These are phyloP conservation scores for Trichophyton mentagrophytes DNA, from an alignment of 2,329 filamentous ascomycete genomes.

Conservation along the genomic window DNA sequence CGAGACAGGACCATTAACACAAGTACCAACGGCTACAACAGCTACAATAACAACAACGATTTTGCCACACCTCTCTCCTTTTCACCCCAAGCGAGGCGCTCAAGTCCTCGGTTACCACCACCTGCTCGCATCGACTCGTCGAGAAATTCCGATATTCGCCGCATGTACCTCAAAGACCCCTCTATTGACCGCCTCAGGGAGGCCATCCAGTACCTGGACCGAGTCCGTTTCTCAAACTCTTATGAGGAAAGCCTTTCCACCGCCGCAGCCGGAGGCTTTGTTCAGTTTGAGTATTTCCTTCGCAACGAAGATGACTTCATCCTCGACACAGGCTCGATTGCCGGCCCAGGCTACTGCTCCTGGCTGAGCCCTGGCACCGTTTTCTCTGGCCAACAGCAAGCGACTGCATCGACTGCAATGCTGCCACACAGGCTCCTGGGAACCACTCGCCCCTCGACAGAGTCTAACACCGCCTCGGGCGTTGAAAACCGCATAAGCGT, in stretches of 20 bases:
- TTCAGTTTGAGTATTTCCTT: constrained; percentile 40
- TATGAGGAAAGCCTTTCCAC: constrained; percentile 43
- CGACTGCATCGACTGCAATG: constrained; percentile 26
- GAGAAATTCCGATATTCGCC: constrained; percentile 25
- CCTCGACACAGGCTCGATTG: constrained; percentile 40
- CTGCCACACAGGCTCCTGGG: constrained; percentile 21
- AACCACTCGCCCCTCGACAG: constrained; percentile 16
- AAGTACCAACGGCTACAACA: neutral
- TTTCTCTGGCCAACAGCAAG: constrained; percentile 50
- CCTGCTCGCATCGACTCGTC: constrained; percentile 12
- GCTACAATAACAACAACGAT: constrained; percentile 7
- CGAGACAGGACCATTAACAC: neutral
- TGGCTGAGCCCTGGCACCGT: constrained; percentile 50
- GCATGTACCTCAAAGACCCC: constrained; percentile 24
- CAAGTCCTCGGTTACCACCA: neutral
- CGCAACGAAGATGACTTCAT: constrained; percentile 46
- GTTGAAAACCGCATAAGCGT: constrained; percentile 26
- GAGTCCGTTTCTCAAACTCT: constrained; percentile 41
- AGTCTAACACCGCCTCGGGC: constrained; percentile 26
- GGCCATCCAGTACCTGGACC: constrained; percentile 49
- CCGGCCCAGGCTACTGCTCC: constrained; percentile 42
- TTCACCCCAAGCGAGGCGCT: neutral
- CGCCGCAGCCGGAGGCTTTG: constrained; percentile 42
- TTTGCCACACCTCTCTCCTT: neutral
- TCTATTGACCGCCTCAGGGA: constrained; percentile 38